A percentile compares a stretch with the other conserved stretches of the same genome.
These are phyloP conservation scores for Ananas comosus DNA, from an alignment of 176 grass and related monocot genomes.

Conservation along the genomic window DNA sequence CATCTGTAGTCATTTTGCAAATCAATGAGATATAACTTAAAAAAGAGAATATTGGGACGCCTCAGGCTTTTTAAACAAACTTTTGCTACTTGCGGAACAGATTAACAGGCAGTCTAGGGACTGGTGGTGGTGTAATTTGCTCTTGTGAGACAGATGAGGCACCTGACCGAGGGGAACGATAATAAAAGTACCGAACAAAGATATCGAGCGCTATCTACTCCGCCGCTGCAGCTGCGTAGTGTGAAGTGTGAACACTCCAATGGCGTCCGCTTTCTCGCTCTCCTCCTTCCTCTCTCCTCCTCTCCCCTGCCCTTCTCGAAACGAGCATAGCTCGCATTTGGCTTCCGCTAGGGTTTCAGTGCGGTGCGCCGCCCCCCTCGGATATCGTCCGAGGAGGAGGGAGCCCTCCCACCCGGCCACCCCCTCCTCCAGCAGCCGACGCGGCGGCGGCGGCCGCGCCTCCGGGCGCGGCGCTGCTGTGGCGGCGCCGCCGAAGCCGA, in stretches of 20 bases:
- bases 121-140: background rate
- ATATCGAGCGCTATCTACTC: background rate
- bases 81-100: too few relatives aligned
- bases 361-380: background rate
- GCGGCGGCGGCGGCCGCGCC: background rate
- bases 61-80: too few relatives aligned
- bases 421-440: background rate
- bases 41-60: too few relatives aligned
- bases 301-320: background rate
- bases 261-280: background rate
- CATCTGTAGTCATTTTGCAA: too few relatives aligned
- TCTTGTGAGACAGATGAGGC: too few relatives aligned
- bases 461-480: background rate
- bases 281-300: constrained; percentile 3
- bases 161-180: too few relatives aligned
- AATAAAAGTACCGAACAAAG: too few relatives aligned
- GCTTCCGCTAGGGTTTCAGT: background rate
- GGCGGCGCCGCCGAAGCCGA: background rate
- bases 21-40: too few relatives aligned
- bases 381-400: background rate
- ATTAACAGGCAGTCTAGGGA: background rate
- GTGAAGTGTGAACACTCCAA: background rate
- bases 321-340: too few relatives aligned
- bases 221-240: background rate
- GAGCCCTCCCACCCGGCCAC: background rate